Conservation (phyloP, 768 basidiomycete genomes). For the Hysterangium stoloniferum region DNA sequence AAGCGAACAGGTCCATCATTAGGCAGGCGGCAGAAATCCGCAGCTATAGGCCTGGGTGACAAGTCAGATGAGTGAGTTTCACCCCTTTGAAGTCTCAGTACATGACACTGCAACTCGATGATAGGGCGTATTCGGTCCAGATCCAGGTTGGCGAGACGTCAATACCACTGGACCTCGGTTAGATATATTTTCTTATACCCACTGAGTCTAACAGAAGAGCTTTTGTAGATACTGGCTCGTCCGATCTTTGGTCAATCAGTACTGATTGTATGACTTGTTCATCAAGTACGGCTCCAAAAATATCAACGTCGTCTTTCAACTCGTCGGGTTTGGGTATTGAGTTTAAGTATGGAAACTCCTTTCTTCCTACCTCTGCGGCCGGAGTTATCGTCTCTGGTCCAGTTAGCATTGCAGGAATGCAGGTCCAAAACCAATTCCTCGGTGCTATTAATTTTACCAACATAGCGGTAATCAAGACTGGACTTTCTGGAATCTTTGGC, state of each 20-base stretch:
- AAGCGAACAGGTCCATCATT: background rate
- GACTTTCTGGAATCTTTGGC: background rate
- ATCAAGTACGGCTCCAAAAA: background rate
- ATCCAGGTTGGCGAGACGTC: slow-evolving; percentile 45
- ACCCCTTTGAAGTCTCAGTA: background rate
- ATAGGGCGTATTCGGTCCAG: slow-evolving; percentile 56
- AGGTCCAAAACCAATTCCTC: background rate
- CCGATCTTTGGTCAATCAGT: background rate
- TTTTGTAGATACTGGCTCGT: background rate
- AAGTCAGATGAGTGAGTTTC: background rate
- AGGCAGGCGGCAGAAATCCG: background rate
- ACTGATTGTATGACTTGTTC: background rate
- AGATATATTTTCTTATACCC: background rate
- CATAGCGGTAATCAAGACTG: background rate
- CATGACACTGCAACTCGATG: background rate
- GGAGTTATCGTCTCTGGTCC: background rate
- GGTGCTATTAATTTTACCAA: background rate
- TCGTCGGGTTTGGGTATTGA: background rate
- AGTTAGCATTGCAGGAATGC: background rate
- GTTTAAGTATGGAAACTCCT: background rate
- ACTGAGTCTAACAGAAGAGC: background rate
- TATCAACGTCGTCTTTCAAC: background rate
- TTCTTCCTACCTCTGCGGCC: background rate
- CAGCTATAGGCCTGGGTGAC: slow-evolving; percentile 3
- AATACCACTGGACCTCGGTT: slow-evolving; percentile 16